phyloP scores from a whole-genome alignment of 352 stramenopile species.

The Discostella stelligera region DNA sequence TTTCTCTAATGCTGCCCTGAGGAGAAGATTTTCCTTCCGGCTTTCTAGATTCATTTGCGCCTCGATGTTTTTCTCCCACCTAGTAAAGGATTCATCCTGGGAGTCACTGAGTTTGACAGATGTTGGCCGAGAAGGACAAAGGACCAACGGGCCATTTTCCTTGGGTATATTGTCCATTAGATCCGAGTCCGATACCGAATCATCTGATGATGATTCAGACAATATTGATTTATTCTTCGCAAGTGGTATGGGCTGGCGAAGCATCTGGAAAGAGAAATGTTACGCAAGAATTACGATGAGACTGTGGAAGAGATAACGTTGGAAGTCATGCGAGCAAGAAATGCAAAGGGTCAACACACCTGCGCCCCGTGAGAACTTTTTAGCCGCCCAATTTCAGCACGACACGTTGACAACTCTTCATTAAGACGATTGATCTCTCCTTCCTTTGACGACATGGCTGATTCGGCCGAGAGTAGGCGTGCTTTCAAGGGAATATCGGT shows the following conservation, averaged over 20 bases:
- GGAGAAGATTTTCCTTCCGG: conserved; percentile 48
- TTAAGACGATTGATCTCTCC: conserved; percentile 57
- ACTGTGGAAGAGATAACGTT: not conserved
- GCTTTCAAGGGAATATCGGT: conserved; percentile 45
- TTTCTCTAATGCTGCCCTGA: conserved; percentile 66
- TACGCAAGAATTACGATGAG: not conserved
- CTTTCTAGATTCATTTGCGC: conserved; percentile 39
- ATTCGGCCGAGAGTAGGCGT: conserved; percentile 42
- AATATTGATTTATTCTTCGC: conserved; percentile 41
- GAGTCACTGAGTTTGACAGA: conserved; percentile 35
- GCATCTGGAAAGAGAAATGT: conserved; percentile 1
- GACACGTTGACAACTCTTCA: conserved; percentile 64
- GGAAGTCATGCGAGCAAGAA: not conserved
- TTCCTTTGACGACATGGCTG: conserved; percentile 46
- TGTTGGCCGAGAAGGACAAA: conserved; percentile 21
- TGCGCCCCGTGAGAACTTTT: conserved; percentile 14
- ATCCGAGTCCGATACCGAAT: conserved; percentile 33
- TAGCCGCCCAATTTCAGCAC: conserved; percentile 72
- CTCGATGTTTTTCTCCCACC: conserved; percentile 47
- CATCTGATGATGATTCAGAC: conserved; percentile 37
- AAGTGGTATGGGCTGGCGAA: conserved; percentile 1
- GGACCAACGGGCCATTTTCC: conserved; percentile 20
- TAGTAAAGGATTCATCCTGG: conserved; percentile 41
- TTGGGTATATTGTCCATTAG: conserved; percentile 20
- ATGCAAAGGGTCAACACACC: not conserved